Evolutionary conservation across 805 yeast species (phyloP).

Genomic region (Teunomyces lycoperdinae): DNA sequence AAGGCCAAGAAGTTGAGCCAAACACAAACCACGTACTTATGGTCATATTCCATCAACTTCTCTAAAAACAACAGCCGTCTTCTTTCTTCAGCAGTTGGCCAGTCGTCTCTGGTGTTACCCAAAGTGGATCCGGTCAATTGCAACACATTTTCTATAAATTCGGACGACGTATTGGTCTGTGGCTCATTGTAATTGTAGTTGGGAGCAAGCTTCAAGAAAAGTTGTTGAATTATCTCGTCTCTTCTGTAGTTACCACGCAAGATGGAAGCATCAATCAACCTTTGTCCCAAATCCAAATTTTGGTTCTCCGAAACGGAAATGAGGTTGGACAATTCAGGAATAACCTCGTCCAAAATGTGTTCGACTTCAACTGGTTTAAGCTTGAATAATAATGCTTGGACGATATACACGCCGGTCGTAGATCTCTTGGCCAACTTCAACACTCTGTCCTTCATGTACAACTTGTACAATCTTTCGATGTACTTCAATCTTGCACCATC

Average conservation of each 20-base stretch:
- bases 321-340: constrained; percentile 63
- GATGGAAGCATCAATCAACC: constrained; percentile 64
- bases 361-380: constrained; percentile 63
- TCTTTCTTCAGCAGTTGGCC: constrained; percentile 92
- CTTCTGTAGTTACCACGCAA: constrained; percentile 55
- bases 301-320: constrained; percentile 50
- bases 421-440: constrained; percentile 74
- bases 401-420: constrained; percentile 78
- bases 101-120: constrained; percentile 79
- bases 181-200: constrained; percentile 27
- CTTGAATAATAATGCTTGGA: constrained; percentile 66
- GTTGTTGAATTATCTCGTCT: constrained; percentile 53
- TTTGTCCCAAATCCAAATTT: constrained; percentile 66
- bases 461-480: constrained; percentile 64
- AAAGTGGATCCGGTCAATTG: constrained; percentile 67
- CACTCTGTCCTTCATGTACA: constrained; percentile 73
- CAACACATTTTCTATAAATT: constrained; percentile 65
- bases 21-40: constrained; percentile 52
- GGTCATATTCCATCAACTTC: constrained; percentile 67
- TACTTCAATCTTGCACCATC: constrained; percentile 61
- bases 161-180: constrained; percentile 28
- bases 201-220: constrained; percentile 41
- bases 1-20: constrained; percentile 60
- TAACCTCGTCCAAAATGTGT: constrained; percentile 57
- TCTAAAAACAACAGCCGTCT: constrained; percentile 74